These are phyloP conservation scores for Penicillium glabrum DNA, from an alignment of 2,329 filamentous ascomycete species.

Conservation along the genomic window DNA sequence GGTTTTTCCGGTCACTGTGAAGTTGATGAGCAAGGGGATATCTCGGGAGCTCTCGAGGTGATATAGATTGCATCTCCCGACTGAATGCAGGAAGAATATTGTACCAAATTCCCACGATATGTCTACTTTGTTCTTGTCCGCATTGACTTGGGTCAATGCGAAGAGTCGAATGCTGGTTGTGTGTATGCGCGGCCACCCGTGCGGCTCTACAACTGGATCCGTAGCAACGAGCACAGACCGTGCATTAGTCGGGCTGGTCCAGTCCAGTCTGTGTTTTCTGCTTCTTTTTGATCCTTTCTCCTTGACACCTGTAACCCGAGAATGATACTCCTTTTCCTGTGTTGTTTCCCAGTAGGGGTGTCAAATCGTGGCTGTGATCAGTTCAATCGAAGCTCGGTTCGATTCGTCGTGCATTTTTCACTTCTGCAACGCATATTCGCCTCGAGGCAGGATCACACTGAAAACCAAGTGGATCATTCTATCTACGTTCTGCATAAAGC, in stretches of 20 bases:
- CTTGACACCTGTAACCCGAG: background rate
- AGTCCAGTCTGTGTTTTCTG: background rate
- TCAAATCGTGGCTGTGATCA: background rate
- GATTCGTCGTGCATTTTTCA: background rate
- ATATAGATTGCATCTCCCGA: background rate
- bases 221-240: constrained; percentile 1
- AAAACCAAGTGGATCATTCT: constrained; percentile 23
- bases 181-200: background rate
- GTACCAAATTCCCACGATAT: background rate
- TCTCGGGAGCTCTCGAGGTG: background rate
- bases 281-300: background rate
- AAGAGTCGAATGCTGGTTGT: background rate
- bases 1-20: constrained; percentile 32
- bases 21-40: constrained; percentile 16
- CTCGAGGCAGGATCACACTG: constrained; percentile 9
- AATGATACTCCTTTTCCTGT: background rate
- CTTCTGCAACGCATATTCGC: constrained; percentile 4
- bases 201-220: constrained; percentile 23
- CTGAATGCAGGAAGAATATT: background rate
- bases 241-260: background rate
- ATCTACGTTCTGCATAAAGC: constrained; percentile 38
- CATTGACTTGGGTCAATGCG: background rate
- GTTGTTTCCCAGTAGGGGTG: background rate
- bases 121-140: background rate
- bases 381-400: background rate